phyloP scores from a whole-genome alignment of 306 rosid species.

The Cucurbita pepo region DNA sequence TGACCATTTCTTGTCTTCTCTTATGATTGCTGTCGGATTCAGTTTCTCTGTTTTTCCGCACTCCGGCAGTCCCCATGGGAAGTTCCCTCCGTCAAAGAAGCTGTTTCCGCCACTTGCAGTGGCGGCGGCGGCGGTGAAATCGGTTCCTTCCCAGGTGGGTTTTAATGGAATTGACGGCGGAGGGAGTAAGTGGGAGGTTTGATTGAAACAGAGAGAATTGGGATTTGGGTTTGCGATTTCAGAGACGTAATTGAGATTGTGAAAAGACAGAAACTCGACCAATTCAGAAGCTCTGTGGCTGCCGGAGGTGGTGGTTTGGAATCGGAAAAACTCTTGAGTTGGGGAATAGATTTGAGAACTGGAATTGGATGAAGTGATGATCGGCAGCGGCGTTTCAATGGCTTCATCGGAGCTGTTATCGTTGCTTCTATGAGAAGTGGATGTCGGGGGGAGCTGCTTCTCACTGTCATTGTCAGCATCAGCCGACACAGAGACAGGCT shows the following conservation, averaged over 20 bases:
- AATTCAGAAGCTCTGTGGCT: conserved; percentile 34
- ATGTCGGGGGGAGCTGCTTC: neutral
- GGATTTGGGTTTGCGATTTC: conserved; percentile 23
- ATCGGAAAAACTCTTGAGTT: conserved; percentile 43
- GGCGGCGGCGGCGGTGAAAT: neutral
- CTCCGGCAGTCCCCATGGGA: conserved; percentile 23
- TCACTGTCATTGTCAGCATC: neutral
- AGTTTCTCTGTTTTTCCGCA: conserved; percentile 11
- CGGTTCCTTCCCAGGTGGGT: conserved; percentile 35
- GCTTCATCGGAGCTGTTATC: neutral
- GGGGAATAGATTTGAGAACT: neutral
- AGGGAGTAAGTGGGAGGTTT: conserved; percentile 17
- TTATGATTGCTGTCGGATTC: neutral
- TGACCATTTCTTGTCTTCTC: conserved; percentile 65
- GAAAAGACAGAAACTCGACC: conserved; percentile 40
- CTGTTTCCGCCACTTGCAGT: neutral
- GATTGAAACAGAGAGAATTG: conserved; percentile 23
- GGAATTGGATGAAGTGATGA: neutral
- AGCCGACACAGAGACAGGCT: conserved; percentile 12
- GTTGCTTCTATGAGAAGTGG: conserved; percentile 1
- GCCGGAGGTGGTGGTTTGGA: conserved; percentile 18
- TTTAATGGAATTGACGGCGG: conserved; percentile 13
- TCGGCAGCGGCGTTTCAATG: neutral
- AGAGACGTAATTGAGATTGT: conserved; percentile 26
- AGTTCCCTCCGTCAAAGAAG: conserved; percentile 15